phyloP scores from a whole-genome alignment of 169 alveolate species.

The Babesia ovis region DNA sequence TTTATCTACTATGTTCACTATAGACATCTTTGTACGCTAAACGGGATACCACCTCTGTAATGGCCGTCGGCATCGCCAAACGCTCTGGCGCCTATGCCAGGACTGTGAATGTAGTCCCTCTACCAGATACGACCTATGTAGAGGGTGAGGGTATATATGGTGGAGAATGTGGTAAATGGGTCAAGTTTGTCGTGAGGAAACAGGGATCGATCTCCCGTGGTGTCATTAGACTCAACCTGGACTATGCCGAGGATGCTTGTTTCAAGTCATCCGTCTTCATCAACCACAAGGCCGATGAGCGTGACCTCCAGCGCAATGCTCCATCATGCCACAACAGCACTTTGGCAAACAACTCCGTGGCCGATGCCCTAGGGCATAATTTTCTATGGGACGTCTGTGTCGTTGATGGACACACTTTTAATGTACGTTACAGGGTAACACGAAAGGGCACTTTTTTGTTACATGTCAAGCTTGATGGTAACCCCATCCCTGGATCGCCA shows the following conservation, averaged over 20 bases:
- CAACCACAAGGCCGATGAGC: conserved; percentile 40
- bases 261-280: conserved; percentile 47
- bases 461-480: conserved; percentile 64
- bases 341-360: conserved; percentile 45
- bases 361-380: conserved; percentile 36
- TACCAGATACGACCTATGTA: conserved; percentile 57
- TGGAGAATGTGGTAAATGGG: conserved; percentile 76
- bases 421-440: conserved; percentile 45
- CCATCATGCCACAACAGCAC: conserved; percentile 48
- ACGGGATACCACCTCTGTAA: too few species aligned
- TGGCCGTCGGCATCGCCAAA: not conserved
- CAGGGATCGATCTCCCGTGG: conserved; percentile 25
- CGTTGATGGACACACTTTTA: conserved; percentile 27
- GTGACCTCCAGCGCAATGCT: conserved; percentile 34
- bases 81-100: not conserved
- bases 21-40: too few species aligned
- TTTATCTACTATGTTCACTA: too few species aligned
- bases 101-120: not conserved
- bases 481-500: conserved; percentile 63
- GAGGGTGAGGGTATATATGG: conserved; percentile 75
- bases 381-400: conserved; percentile 66
- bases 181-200: conserved; percentile 65
- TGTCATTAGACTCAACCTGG: conserved; percentile 34
- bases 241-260: conserved; percentile 41
- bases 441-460: conserved; percentile 44